Evolutionary conservation across 2,329 filamentous ascomycete species (phyloP).

Genomic region (Emmonsia crescens): DNA sequence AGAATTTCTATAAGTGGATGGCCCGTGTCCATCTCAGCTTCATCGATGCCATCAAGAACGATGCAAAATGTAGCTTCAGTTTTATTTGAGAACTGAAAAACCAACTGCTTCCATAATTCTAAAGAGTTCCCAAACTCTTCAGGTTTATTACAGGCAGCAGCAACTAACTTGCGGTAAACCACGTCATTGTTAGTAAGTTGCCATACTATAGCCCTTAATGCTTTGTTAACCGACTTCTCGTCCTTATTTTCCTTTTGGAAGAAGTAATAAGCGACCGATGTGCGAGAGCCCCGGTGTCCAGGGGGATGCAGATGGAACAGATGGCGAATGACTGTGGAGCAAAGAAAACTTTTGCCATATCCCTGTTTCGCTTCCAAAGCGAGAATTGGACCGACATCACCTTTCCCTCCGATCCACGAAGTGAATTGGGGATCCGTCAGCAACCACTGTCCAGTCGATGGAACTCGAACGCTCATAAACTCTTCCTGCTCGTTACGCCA

Average conservation of each 20-base stretch:
- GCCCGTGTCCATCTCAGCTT: slow-evolving; percentile 21
- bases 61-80: slow-evolving; percentile 26
- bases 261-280: slow-evolving; percentile 12
- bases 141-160: slow-evolving; percentile 11
- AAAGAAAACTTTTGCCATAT: slow-evolving; percentile 13
- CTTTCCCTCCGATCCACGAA: slow-evolving; percentile 7
- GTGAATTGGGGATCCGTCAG: slow-evolving; percentile 10
- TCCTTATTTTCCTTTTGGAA: slow-evolving; percentile 12
- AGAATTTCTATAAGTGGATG: slow-evolving; percentile 17
- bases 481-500: slow-evolving; percentile 12
- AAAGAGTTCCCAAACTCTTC: slow-evolving; percentile 12
- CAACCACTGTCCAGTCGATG: slow-evolving; percentile 11
- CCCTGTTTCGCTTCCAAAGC: slow-evolving; percentile 11
- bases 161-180: slow-evolving; percentile 12
- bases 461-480: slow-evolving; percentile 9
- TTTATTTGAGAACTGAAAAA: slow-evolving; percentile 11
- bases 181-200: slow-evolving; percentile 10
- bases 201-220: slow-evolving; percentile 10
- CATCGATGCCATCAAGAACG: slow-evolving; percentile 41
- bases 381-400: slow-evolving; percentile 6
- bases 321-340: slow-evolving; percentile 9
- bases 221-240: slow-evolving; percentile 12
- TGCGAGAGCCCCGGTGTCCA: slow-evolving; percentile 6
- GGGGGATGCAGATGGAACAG: slow-evolving; percentile 9
- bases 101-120: slow-evolving; percentile 12